Evolutionary conservation across 2,329 filamentous ascomycete species (phyloP), one percentile per base, ranked within the genome.

Genomic region (Pseudogymnoascus sp.): DNA sequence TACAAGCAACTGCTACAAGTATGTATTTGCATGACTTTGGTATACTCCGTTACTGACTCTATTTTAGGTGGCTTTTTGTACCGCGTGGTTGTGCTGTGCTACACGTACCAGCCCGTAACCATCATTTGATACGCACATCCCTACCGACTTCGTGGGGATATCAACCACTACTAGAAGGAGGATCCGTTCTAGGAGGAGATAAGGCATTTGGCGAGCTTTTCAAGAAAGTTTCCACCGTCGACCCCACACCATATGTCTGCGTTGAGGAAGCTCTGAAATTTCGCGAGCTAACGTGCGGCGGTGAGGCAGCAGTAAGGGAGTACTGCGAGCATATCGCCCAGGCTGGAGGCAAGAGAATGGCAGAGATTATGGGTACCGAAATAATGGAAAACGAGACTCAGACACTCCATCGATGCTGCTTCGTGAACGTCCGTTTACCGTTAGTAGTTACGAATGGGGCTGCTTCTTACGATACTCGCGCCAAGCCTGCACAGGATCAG

Each of bases 1-100:
- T 71, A 83, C 93, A 8, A 88, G 83, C 64, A 97, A 96, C 73
- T 91, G 88, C 70, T 90, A 96, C 77, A 96, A 96, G 79, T 97
- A 92, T 96, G 11, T 36, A 31, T 5, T 36, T 59, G 2, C 23
- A 21, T 31, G 25, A 21, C 8, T 59, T 8, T 62, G 16, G 16
- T 60, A 21, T 21, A 40, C 31, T 12, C 16, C 31, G 23, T 31
- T 14, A 37, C 53, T 59, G n/a, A 59, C 53, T 31, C 5, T 18
- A 11, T 43, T 7, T 43, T 21, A 43, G 18, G 3, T 59, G n/a
- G 25, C 53, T 43, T 43, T 43, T 43, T 43, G 40, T 43, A 5
- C 40, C 40, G 11, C 18, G 18, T 7, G 40, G 40, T 43, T 43
- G 40, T 23, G 40, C 18, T 3, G 18, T 43, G 11, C 11, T 43